Evolutionary conservation across 305 asterid species (phyloP).

Genomic region (Fraxinus greggii): DNA sequence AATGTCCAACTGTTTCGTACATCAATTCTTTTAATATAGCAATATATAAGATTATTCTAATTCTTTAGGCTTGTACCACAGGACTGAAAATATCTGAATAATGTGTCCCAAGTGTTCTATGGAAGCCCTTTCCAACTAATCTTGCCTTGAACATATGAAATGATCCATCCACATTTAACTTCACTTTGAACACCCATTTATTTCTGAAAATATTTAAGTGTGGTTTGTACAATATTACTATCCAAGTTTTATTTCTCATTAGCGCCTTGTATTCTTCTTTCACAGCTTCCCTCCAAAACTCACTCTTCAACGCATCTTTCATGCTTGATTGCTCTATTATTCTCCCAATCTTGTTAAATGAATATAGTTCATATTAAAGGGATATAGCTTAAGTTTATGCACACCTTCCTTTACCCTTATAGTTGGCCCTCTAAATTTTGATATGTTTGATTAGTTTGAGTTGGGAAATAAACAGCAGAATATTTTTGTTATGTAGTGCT

Average conservation of each 20-base stretch:
- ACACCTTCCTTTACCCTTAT: background rate
- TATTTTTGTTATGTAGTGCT: background rate
- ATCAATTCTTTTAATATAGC: background rate
- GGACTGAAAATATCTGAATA: background rate
- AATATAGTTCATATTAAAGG: background rate
- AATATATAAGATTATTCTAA: background rate
- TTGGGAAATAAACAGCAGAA: background rate
- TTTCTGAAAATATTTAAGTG: background rate
- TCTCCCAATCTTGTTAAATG: background rate
- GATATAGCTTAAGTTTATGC: background rate
- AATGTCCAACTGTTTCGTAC: background rate
- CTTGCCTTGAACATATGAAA: background rate
- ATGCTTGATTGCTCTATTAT: background rate
- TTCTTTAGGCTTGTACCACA: background rate
- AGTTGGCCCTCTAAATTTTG: background rate
- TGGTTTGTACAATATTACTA: background rate
- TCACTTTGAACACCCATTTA: background rate
- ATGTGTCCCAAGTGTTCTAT: background rate
- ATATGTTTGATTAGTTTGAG: background rate
- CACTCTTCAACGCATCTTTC: background rate
- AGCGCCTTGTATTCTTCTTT: background rate
- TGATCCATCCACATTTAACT: background rate
- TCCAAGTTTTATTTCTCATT: background rate
- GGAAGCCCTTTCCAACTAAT: background rate
- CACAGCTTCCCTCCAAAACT: background rate